phyloP scores from a whole-genome alignment of 2,329 filamentous ascomycete genomes.

The Penicillium corylophilum region DNA sequence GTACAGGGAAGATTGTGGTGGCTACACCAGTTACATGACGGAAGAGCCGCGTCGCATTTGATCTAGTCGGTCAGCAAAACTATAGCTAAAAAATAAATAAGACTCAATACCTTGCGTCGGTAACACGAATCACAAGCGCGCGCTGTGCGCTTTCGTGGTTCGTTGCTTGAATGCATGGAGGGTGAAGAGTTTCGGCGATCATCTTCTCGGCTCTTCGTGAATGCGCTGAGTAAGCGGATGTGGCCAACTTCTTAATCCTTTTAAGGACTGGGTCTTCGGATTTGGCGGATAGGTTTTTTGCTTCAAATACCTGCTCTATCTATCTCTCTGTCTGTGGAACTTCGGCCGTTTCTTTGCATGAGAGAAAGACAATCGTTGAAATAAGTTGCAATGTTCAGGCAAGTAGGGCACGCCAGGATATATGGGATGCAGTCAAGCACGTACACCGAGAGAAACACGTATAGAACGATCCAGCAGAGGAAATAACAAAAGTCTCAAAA shows the following conservation, averaged over 20 bases:
- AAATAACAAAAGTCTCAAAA: not conserved
- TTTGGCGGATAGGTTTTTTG: too few relatives aligned
- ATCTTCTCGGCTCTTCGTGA: not conserved
- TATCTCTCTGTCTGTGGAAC: not conserved
- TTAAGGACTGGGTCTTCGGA: too few relatives aligned
- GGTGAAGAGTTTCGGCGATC: not conserved
- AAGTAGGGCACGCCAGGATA: not conserved
- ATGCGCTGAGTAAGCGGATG: constrained; percentile 19
- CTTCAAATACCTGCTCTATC: too few relatives aligned
- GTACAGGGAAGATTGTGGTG: constrained; percentile 51
- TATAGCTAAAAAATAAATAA: not conserved
- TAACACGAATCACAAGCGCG: constrained; percentile 53
- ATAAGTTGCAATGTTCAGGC: not conserved
- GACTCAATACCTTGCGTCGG: constrained; percentile 45
- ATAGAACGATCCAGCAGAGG: not conserved
- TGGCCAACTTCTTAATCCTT: not conserved
- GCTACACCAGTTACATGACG: constrained; percentile 53
- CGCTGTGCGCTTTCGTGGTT: constrained; percentile 27
- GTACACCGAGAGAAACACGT: not conserved
- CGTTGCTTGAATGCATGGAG: constrained; percentile 22
- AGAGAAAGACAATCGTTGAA: not conserved
- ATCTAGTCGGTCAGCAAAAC: constrained; percentile 39
- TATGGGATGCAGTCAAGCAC: not conserved
- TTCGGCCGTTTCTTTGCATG: not conserved
- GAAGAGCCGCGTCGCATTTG: constrained; percentile 49